Conservation (phyloP, 495 filamentous ascomycete genomes). For the Penicillium waksmanii region DNA sequence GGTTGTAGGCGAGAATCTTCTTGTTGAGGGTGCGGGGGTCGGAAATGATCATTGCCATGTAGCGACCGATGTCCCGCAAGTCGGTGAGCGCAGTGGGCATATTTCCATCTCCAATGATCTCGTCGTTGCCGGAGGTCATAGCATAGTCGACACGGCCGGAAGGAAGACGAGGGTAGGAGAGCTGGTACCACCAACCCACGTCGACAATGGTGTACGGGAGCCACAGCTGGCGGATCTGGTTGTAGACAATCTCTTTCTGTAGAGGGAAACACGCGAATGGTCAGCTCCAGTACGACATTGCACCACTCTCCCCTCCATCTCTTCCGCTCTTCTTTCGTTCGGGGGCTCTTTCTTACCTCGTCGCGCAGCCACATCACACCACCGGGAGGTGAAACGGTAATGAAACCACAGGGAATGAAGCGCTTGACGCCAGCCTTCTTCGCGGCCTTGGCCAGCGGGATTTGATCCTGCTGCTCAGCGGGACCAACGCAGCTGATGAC, state of each 20-base stretch:
- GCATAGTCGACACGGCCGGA: slow-evolving; percentile 59
- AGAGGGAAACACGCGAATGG: background rate
- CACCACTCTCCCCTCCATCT: background rate
- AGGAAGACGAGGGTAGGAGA: slow-evolving; percentile 52
- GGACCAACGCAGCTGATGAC: slow-evolving; percentile 58
- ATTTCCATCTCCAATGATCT: slow-evolving; percentile 56
- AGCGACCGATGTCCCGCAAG: slow-evolving; percentile 58
- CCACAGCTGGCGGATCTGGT: slow-evolving; percentile 54
- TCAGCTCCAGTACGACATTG: slow-evolving; percentile 15
- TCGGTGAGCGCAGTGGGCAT: slow-evolving; percentile 53
- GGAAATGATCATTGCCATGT: slow-evolving; percentile 56
- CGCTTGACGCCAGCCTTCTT: slow-evolving; percentile 59
- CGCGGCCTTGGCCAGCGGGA: slow-evolving; percentile 57
- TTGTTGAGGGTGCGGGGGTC: slow-evolving; percentile 62
- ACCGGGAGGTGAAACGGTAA: slow-evolving; percentile 50
- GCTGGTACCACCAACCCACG: slow-evolving; percentile 64
- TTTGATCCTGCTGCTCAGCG: slow-evolving; percentile 50
- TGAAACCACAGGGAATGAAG: slow-evolving; percentile 61
- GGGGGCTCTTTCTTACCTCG: slow-evolving; percentile 34
- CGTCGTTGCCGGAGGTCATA: slow-evolving; percentile 46
- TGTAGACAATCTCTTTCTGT: slow-evolving; percentile 60
- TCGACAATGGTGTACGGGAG: slow-evolving; percentile 66
- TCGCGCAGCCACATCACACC: slow-evolving; percentile 53
- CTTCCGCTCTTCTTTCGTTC: background rate
- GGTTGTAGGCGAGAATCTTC: slow-evolving; percentile 57